These are phyloP conservation scores for Russula emetica DNA, from an alignment of 768 basidiomycete species.

Conservation along the genomic window DNA sequence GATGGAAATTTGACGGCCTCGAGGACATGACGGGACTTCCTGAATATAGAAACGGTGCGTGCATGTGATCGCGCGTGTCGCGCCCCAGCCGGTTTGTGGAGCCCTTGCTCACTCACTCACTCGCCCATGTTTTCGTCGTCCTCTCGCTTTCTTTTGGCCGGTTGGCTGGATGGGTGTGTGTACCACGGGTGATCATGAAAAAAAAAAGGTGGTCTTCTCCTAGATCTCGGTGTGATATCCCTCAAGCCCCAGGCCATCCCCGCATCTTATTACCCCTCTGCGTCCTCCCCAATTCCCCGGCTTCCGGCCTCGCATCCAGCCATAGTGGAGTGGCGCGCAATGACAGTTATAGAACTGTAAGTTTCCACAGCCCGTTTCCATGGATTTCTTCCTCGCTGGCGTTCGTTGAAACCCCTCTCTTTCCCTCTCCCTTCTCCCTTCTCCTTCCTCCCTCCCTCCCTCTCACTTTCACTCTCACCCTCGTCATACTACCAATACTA, in stretches of 20 bases:
- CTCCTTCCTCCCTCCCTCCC: too few species aligned
- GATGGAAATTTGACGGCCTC: conserved; percentile 77
- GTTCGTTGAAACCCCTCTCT: not conserved
- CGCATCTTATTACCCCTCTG: conserved; percentile 41
- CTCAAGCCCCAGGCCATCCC: conserved; percentile 57
- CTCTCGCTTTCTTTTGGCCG: not conserved
- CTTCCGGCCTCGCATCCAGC: conserved; percentile 78
- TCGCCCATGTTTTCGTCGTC: too few species aligned
- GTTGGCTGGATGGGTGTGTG: not conserved
- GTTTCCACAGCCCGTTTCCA: conserved; percentile 29
- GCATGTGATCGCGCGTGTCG: conserved; percentile 14
- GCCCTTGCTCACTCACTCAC: conserved; percentile 15
- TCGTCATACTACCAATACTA: not conserved
- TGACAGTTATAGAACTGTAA: conserved; percentile 91
- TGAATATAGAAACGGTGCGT: conserved; percentile 86
- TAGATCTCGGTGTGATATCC: conserved; percentile 77
- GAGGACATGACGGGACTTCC: conserved; percentile 90
- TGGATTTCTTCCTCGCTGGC: not conserved
- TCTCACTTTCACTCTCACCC: too few species aligned
- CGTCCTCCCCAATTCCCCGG: conserved; percentile 52
- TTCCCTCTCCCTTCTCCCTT: too few species aligned
- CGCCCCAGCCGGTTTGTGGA: conserved; percentile 15
- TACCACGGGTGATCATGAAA: not conserved
- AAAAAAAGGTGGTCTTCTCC: conserved; percentile 71
- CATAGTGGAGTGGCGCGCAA: conserved; percentile 92